Conservation (phyloP, 2,329 filamentous ascomycete genomes). For the Pezicula carpinea region DNA sequence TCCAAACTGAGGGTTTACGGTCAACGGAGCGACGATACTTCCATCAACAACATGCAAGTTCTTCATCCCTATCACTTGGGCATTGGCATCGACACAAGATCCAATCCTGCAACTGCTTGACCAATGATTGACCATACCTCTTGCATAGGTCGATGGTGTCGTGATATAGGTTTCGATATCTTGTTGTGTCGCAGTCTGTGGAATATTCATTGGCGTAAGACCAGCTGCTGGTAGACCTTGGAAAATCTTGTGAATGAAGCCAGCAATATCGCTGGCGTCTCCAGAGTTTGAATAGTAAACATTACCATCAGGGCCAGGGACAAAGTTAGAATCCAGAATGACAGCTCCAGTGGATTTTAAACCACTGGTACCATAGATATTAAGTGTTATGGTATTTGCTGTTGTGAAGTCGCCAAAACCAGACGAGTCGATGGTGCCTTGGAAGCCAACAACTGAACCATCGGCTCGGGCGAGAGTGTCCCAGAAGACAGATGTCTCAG, state of each 20-base stretch:
- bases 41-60: slow-evolving; percentile 50
- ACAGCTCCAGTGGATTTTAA: slow-evolving; percentile 44
- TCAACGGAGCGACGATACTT: slow-evolving; percentile 44
- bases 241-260: slow-evolving; percentile 47
- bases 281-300: slow-evolving; percentile 44
- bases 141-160: slow-evolving; percentile 40
- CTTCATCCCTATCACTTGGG: slow-evolving; percentile 41
- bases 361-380: slow-evolving; percentile 53
- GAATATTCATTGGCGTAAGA: slow-evolving; percentile 44
- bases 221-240: slow-evolving; percentile 35
- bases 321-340: slow-evolving; percentile 37
- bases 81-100: slow-evolving; percentile 42
- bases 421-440: slow-evolving; percentile 47
- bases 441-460: slow-evolving; percentile 38
- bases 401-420: slow-evolving; percentile 36
- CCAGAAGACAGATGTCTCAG: slow-evolving; percentile 50
- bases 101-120: slow-evolving; percentile 47
- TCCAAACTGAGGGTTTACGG: slow-evolving; percentile 50
- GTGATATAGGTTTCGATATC: slow-evolving; percentile 47
- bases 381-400: slow-evolving; percentile 47
- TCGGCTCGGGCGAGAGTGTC: slow-evolving; percentile 38
- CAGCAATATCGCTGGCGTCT: slow-evolving; percentile 43
- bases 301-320: slow-evolving; percentile 35
- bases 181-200: slow-evolving; percentile 38
- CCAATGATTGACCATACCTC: slow-evolving; percentile 49